Base-by-base conservation (phyloP, 192 early-diverging fungal species). In the Coemansia sp. region DNA sequence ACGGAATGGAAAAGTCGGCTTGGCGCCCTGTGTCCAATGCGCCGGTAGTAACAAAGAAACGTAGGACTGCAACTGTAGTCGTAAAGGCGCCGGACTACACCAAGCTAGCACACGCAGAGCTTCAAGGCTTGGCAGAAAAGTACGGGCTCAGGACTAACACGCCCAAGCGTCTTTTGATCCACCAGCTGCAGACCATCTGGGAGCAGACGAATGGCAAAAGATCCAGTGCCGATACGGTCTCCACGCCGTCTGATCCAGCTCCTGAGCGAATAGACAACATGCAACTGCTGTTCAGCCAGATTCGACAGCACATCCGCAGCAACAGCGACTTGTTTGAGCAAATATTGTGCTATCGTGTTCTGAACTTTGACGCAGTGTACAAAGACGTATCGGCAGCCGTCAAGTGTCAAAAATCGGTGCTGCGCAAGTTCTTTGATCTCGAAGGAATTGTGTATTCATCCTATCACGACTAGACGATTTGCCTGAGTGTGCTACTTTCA, bases 401-500 rank as follows among this genome's bases (percentile, higher is more conserved):
- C 2, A 68, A 59, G 0, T 75, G 73, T 18, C 62, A 65, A 29
- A 65, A 61, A 29, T 47, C 34, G 40, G 65, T 69, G 49, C 59
- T 75, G 8, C 67, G 68, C 11, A 60, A 35, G 59, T 75, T 69
- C 61, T 75, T 75, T 58, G 73, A 75, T 37, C 39, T 30, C 29
- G 63, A 75, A 29, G 73, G 73, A 11, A 75, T 75, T 20, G 68
- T 65, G 27, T 75, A 75, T 16, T 62, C 67, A 6, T 55, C 60
- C 2, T 68, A 40, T 20, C 22, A 64, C 3, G 67, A 41, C 16
- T 73, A 61, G 47, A 4, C 6, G 49, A 24, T 3, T 24, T 15
- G 24, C 29, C 13, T 16, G 52, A 30, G 24, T 6, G 52, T 29
- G 52, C 27, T 55, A 44, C 16, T 65, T 24, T 56, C 53, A 1